Evolutionary conservation across 805 yeast genomes (phyloP).

Genomic region (Nakazawaea ishiwadae): DNA sequence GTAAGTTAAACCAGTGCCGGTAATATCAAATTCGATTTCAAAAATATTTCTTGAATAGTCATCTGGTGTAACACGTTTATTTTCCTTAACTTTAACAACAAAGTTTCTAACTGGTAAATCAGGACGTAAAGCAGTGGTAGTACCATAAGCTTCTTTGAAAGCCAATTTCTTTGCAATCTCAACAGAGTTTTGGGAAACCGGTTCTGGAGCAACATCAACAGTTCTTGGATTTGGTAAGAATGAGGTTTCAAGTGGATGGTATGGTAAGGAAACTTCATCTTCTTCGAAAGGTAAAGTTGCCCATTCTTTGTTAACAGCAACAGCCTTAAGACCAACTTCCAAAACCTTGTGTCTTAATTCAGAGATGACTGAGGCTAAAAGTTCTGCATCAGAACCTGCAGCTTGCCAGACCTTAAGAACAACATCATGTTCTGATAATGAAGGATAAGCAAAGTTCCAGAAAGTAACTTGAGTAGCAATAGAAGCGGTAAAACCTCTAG

Average conservation of each 20-base stretch:
- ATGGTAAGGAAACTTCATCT: conserved; percentile 33
- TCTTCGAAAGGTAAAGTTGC: conserved; percentile 14
- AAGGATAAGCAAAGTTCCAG: conserved; percentile 69
- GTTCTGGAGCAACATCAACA: conserved; percentile 34
- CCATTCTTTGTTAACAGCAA: conserved; percentile 31
- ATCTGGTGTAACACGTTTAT: conserved; percentile 83
- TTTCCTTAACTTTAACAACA: conserved; percentile 85
- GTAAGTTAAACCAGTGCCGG: conserved; percentile 87
- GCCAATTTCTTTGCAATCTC: conserved; percentile 67
- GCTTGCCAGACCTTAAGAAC: conserved; percentile 78
- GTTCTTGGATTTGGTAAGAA: conserved; percentile 62
- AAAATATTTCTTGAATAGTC: conserved; percentile 92
- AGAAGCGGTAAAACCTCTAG: conserved; percentile 69
- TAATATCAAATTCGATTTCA: conserved; percentile 90
- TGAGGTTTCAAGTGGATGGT: conserved; percentile 58
- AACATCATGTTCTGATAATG: conserved; percentile 51
- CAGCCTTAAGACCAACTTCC: conserved; percentile 36
- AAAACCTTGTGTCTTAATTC: conserved; percentile 57
- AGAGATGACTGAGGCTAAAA: conserved; percentile 66
- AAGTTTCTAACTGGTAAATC: conserved; percentile 83
- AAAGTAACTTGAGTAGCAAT: conserved; percentile 77
- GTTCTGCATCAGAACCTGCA: conserved; percentile 77
- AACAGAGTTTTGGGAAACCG: conserved; percentile 28
- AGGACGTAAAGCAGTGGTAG: conserved; percentile 67
- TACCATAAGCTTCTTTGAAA: conserved; percentile 75